Conservation (phyloP, 805 yeast genomes). For the Saturnispora silvae region DNA sequence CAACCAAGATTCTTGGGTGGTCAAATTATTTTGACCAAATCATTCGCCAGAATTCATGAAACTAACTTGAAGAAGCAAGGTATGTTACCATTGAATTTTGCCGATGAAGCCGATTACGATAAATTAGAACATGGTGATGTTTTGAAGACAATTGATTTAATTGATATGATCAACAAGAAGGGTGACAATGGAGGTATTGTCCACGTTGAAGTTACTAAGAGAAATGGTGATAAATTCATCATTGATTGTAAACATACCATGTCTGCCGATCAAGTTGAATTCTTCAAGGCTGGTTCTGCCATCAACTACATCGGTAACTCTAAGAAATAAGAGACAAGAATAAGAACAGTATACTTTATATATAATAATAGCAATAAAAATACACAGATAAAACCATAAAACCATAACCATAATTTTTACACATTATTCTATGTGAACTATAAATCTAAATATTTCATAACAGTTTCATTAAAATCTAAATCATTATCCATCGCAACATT, state of each 20-base stretch:
- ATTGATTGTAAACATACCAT: conserved; percentile 85
- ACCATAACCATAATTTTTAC: no score
- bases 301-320: conserved; percentile 62
- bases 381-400: neutral
- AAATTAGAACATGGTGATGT: conserved; percentile 65
- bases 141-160: conserved; percentile 61
- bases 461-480: conserved; percentile 39
- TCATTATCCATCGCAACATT: conserved; percentile 65
- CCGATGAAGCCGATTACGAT: conserved; percentile 83
- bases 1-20: conserved; percentile 95
- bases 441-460: conserved; percentile 28
- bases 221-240: conserved; percentile 56
- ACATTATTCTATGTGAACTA: no score
- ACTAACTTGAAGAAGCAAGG: conserved; percentile 98
- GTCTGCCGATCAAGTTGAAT: conserved; percentile 92
- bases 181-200: conserved; percentile 86
- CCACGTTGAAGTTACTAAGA: conserved; percentile 62
- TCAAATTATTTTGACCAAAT: conserved; percentile 74
- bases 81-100: conserved; percentile 89
- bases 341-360: neutral
- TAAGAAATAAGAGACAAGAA: conserved; percentile 12
- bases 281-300: conserved; percentile 96
- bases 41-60: conserved; percentile 97
- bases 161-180: conserved; percentile 64
- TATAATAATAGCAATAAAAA: neutral